These are phyloP conservation scores for Carex myosuroides DNA, from an alignment of 176 grass and related monocot species.

Conservation along the genomic window DNA sequence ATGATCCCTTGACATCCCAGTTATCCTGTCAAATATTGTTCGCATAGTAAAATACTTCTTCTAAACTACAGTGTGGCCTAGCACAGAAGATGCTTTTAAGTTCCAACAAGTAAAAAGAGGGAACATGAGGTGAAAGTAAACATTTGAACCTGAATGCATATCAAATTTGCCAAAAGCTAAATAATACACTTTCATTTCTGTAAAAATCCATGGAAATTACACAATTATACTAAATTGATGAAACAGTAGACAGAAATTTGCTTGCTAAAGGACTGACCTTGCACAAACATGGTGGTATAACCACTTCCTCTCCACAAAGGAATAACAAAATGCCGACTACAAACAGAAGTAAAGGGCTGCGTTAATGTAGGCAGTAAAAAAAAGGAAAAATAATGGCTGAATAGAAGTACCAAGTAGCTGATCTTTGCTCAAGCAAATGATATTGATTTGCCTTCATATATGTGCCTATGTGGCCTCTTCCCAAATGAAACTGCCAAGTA, in stretches of 20 bases:
- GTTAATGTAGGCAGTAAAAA: slow-evolving; percentile 7
- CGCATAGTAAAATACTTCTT: not conserved
- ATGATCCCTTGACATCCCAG: not conserved
- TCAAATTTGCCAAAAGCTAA: not conserved
- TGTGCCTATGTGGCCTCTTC: slow-evolving; percentile 86
- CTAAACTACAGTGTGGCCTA: no score
- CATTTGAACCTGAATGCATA: not conserved
- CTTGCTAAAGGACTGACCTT: slow-evolving; percentile 52
- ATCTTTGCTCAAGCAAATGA: slow-evolving; percentile 78
- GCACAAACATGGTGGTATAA: slow-evolving; percentile 87
- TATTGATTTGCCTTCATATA: slow-evolving; percentile 83
- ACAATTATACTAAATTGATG: not conserved
- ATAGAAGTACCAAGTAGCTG: slow-evolving; percentile 50
- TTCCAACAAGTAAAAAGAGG: not conserved
- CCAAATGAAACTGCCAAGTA: slow-evolving; percentile 77
- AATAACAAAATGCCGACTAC: slow-evolving; percentile 85
- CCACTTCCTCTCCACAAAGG: slow-evolving; percentile 91
- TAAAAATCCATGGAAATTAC: not conserved
- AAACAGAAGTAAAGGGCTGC: slow-evolving; percentile 25
- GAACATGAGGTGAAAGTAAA: not conserved
- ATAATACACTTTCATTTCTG: not conserved
- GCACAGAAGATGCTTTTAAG: not conserved
- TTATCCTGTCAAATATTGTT: not conserved
- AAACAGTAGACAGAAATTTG: not conserved
- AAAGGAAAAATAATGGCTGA: not conserved